Evolutionary conservation across 2,329 filamentous ascomycete genomes (phyloP), one percentile per base, ranked within the genome.

Genomic region (Penicillium sp.): DNA sequence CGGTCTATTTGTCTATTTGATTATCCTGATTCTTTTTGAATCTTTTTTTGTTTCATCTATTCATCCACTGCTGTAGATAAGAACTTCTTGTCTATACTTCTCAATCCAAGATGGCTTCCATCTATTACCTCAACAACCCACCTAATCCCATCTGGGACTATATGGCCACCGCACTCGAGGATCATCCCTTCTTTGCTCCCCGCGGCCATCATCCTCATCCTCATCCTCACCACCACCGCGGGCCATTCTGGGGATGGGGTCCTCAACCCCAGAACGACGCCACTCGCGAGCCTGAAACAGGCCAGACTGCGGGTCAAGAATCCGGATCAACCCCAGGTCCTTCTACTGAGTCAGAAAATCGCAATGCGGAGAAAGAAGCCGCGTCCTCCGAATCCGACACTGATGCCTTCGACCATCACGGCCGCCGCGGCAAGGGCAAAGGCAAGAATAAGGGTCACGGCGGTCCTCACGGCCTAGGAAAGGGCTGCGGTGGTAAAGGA

Each of bases 141-240:
- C 74, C 57, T 10, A 61, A 76, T 60, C 78, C 80, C 45, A 81
- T 84, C 64, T 83, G 81, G 81, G 80, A 84, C 65, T 80, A 79
- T 53, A 60, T 83, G 46, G 74, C 78, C 46, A 72, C 68, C 7
- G 52, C 49, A 54, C 70, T 84, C 10, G 80, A 83, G 58, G 65
- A 72, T 20, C 74, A 80, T 60, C 75, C 79, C 21, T 75, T 76
- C 66, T 78, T 77, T 55, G 64, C 65, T 46, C 68, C 68, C 55
- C 67, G 70, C 45, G 64, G 54, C 30, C 65, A 60, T 43, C 42
- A 54, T 18, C 45, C 53, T 46, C 62, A 59, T 49, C 65, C 39
- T 15, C 39, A 39, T 27, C 27, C 24, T 27, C 52, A 48, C 13
- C 52, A 32, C 24, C 52, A 29, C 13, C 51, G 32, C 15, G 49